Evolutionary conservation across 106 monocot species (phyloP).

Genomic region (Platanthera guangdongensis): DNA sequence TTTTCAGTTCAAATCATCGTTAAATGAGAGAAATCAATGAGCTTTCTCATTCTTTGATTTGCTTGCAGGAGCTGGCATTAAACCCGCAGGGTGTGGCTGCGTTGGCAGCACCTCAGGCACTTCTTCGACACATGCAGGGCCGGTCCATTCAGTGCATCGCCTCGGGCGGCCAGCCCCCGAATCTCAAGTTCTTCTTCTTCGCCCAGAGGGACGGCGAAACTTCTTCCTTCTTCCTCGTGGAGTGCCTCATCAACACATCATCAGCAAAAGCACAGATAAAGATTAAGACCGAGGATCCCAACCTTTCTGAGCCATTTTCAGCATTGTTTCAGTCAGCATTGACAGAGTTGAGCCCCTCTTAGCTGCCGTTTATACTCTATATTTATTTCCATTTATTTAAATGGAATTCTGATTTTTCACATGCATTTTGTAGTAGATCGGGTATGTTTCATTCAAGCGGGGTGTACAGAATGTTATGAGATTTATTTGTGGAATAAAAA

Average conservation of each 20-base stretch:
- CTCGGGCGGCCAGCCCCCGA: constrained; percentile 85
- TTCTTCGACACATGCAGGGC: constrained; percentile 80
- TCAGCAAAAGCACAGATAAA: constrained; percentile 78
- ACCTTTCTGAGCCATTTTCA: constrained; percentile 43
- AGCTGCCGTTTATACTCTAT: neutral
- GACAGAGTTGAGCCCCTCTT: constrained; percentile 33
- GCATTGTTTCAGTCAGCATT: constrained; percentile 65
- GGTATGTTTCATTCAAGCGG: too few relatives aligned
- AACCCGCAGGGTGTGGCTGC: constrained; percentile 59
- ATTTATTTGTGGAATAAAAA: too few relatives aligned
- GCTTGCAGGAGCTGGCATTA: constrained; percentile 61
- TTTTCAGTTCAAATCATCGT: neutral
- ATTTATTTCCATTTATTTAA: too few relatives aligned
- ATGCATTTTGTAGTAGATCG: too few relatives aligned
- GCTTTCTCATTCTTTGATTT: neutral
- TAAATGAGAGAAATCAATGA: neutral
- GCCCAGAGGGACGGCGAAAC: constrained; percentile 52
- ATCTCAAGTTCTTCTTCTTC: constrained; percentile 94
- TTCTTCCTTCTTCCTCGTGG: constrained; percentile 69
- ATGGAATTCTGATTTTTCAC: too few relatives aligned
- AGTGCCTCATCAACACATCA: constrained; percentile 81
- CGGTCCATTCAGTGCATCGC: constrained; percentile 92
- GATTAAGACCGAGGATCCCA: constrained; percentile 78
- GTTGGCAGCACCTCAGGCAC: constrained; percentile 54
- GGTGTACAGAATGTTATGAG: too few relatives aligned